Evolutionary conservation across 257 asterid genomes (phyloP).

Genomic region (Lithospermum erythrorhizon): DNA sequence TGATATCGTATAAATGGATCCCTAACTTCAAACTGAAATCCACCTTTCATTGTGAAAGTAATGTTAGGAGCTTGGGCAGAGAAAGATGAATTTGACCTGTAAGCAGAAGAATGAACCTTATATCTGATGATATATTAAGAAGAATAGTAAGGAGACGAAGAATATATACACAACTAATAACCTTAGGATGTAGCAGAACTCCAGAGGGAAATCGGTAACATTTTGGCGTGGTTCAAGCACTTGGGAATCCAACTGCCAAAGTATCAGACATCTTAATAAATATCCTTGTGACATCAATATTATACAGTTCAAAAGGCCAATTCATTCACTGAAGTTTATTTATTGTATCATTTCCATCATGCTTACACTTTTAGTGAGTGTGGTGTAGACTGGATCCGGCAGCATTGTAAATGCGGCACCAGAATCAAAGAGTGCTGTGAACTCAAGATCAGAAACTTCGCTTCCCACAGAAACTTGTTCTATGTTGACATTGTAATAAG

Average conservation of each 20-base stretch:
- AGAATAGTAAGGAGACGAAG: neutral
- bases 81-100: slow-evolving; percentile 45
- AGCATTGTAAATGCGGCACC: slow-evolving; percentile 87
- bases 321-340: neutral
- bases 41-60: slow-evolving; percentile 78
- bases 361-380: slow-evolving; percentile 52
- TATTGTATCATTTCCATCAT: neutral
- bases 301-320: neutral
- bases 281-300: neutral
- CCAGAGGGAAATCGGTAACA: slow-evolving; percentile 36
- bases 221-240: slow-evolving; percentile 50
- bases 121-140: neutral
- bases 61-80: slow-evolving; percentile 32
- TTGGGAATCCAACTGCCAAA: slow-evolving; percentile 49
- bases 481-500: slow-evolving; percentile 55
- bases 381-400: slow-evolving; percentile 63
- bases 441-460: slow-evolving; percentile 37
- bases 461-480: slow-evolving; percentile 52
- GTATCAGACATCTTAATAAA: neutral
- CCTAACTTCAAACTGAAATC: slow-evolving; percentile 28
- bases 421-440: slow-evolving; percentile 70
- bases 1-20: slow-evolving; percentile 36
- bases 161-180: slow-evolving; percentile 8
- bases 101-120: slow-evolving; percentile 11
- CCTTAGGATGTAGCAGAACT: slow-evolving; percentile 70